phyloP scores from a whole-genome alignment of 169 alveolate genomes.

The Eimeria falciformis region DNA sequence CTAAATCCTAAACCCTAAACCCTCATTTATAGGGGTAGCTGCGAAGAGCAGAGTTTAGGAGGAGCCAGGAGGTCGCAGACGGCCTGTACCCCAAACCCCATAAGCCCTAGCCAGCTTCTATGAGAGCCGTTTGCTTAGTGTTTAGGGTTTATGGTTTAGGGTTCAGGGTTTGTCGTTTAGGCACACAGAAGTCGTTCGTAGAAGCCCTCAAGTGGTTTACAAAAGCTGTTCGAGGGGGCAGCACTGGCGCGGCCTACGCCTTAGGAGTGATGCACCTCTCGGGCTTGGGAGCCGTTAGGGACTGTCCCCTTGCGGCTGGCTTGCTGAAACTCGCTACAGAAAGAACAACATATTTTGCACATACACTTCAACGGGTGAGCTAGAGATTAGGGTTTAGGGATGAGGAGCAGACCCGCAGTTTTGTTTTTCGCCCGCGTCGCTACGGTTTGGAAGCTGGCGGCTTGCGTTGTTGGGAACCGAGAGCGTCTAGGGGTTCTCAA shows the following conservation, averaged over 20 bases:
- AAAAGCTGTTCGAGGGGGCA: constrained; percentile 81
- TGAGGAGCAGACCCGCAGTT: background rate
- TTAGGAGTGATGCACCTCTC: constrained; percentile 83
- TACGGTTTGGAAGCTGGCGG: background rate
- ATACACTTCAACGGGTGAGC: constrained; percentile 70
- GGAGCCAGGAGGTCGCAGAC: too few species aligned
- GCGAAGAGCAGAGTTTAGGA: too few species aligned
- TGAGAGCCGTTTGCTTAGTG: background rate
- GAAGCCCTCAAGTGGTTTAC: constrained; percentile 68
- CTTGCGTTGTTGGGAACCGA: too few species aligned
- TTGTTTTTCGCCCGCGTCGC: background rate
- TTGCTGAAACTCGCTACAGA: constrained; percentile 81
- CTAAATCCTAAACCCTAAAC: constrained; percentile 12
- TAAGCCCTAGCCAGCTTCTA: background rate
- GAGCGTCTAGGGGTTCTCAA: background rate
- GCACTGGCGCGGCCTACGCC: constrained; percentile 84
- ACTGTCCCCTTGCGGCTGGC: constrained; percentile 80
- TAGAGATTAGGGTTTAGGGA: background rate
- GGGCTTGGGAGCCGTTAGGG: constrained; percentile 82
- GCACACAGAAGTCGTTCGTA: background rate
- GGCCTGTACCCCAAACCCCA: too few species aligned
- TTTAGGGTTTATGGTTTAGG: background rate
- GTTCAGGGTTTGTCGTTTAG: background rate
- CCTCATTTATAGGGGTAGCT: background rate
- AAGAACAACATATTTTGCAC: constrained; percentile 80